Percentiles rank a stretch among this genome's conserved stretches.
These are phyloP conservation scores for Climacium dendroides DNA, from an alignment of 225 moss, liverwort and hornwort genomes.

Conservation along the genomic window DNA sequence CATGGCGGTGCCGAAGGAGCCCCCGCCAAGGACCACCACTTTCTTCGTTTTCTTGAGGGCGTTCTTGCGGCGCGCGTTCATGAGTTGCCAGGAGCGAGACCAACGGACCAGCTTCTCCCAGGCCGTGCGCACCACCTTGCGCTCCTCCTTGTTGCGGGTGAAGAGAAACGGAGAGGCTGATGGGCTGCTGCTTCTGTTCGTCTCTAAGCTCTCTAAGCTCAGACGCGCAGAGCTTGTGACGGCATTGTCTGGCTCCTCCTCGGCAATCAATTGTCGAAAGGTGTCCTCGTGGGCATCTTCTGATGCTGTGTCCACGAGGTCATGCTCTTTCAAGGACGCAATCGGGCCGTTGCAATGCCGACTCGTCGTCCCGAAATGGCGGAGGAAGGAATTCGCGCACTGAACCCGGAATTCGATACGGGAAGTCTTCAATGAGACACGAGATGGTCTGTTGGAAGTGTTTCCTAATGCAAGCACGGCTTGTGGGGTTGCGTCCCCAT, in stretches of 20 bases:
- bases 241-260: neutral
- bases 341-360: neutral
- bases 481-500: neutral
- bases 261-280: neutral
- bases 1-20: slow-evolving; percentile 93
- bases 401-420: neutral
- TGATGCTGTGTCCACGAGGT: neutral
- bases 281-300: neutral
- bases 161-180: neutral
- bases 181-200: neutral
- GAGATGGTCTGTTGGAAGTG: neutral
- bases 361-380: neutral
- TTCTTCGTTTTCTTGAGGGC: slow-evolving; percentile 70
- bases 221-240: neutral
- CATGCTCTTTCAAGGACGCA: slow-evolving; percentile 10
- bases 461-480: neutral
- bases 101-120: slow-evolving; percentile 98
- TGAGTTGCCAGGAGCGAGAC: slow-evolving; percentile 77
- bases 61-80: slow-evolving; percentile 65
- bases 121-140: slow-evolving; percentile 72
- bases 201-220: neutral
- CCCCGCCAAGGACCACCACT: slow-evolving; percentile 79
- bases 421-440: neutral
- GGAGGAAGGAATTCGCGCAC: neutral
- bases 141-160: slow-evolving; percentile 57